Evolutionary conservation across 179 eudicot genomes (phyloP).

Genomic region (Pouteria campechiana): DNA sequence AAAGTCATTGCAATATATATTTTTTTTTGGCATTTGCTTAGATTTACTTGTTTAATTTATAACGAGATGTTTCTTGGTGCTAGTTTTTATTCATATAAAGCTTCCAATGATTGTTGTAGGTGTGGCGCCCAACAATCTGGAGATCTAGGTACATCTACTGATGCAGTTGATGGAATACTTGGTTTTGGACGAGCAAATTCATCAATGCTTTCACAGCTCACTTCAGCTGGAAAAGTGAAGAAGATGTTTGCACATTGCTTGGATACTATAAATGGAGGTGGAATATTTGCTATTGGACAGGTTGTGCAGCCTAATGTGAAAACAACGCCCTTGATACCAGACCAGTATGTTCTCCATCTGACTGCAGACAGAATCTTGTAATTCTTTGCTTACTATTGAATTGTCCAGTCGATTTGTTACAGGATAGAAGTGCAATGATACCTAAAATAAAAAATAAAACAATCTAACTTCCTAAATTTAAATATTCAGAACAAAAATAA

Average conservation of each 20-base stretch:
- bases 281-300: constrained; percentile 76
- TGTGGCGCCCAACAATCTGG: constrained; percentile 73
- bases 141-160: constrained; percentile 37
- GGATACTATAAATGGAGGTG: constrained; percentile 63
- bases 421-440: no score
- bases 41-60: no score
- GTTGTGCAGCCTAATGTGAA: constrained; percentile 61
- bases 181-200: constrained; percentile 89
- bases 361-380: constrained; percentile 6
- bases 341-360: constrained; percentile 78
- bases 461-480: no score
- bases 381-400: not conserved
- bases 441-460: no score
- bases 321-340: constrained; percentile 45
- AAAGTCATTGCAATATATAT: no score
- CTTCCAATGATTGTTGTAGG: no score
- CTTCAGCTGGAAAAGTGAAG: constrained; percentile 49
- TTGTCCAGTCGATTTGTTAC: constrained; percentile 1
- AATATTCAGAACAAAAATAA: no score
- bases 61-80: no score
- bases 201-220: constrained; percentile 74
- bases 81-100: no score
- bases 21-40: no score
- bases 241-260: constrained; percentile 76
- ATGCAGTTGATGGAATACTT: constrained; percentile 76